Conservation (phyloP, 2,329 filamentous ascomycete species). For the Alternaria brassicae region DNA sequence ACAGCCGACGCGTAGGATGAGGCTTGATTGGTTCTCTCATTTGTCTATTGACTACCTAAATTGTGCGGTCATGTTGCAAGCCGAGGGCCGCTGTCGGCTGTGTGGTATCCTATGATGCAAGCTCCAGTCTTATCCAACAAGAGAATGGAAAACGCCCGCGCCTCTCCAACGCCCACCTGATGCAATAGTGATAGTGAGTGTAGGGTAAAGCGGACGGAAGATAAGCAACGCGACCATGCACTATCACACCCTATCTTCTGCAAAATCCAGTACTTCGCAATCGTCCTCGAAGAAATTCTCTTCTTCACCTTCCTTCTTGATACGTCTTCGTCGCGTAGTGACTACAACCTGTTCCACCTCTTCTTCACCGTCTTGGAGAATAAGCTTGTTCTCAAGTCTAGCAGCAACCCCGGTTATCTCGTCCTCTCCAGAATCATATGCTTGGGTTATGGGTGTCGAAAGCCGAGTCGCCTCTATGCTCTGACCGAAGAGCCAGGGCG, state of each 20-base stretch:
- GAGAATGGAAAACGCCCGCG: neutral
- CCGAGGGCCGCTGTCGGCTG: slow-evolving; percentile 3
- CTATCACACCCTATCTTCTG: slow-evolving; percentile 61
- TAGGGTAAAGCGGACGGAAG: neutral
- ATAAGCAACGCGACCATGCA: neutral
- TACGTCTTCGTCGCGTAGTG: slow-evolving; percentile 74
- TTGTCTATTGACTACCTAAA: neutral
- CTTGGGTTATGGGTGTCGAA: slow-evolving; percentile 48
- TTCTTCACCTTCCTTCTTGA: slow-evolving; percentile 62
- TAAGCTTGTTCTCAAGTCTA: slow-evolving; percentile 52
- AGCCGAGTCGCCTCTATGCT: slow-evolving; percentile 57
- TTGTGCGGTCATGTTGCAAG: slow-evolving; percentile 1
- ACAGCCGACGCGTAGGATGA: neutral
- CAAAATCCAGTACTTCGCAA: slow-evolving; percentile 89
- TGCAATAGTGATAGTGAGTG: slow-evolving; percentile 1
- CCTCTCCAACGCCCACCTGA: neutral
- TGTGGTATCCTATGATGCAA: slow-evolving; percentile 10
- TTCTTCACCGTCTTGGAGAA: slow-evolving; percentile 60
- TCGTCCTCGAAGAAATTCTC: slow-evolving; percentile 89
- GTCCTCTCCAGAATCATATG: slow-evolving; percentile 48
- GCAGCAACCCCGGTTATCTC: slow-evolving; percentile 59
- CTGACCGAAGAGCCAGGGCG: slow-evolving; percentile 63
- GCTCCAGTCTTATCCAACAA: neutral
- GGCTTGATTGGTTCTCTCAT: neutral
- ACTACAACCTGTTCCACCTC: slow-evolving; percentile 81